phyloP scores from a whole-genome alignment of 345 rosid species.

The Syzygium grande region DNA sequence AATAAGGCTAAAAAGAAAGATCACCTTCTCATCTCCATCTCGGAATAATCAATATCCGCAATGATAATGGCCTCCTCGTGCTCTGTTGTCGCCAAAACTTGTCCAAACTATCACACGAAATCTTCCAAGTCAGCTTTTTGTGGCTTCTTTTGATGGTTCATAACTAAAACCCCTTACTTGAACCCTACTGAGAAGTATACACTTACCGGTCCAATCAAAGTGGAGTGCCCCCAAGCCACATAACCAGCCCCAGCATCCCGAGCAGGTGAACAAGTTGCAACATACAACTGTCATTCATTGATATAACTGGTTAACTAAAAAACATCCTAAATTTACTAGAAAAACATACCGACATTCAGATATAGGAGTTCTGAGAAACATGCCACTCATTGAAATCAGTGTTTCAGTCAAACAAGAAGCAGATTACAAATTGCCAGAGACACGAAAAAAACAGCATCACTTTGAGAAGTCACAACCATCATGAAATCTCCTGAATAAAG shows the following conservation, averaged over 20 bases:
- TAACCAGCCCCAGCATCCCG: slow-evolving; percentile 66
- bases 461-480: not conserved
- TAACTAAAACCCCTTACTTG: not conserved
- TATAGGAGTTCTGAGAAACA: not conserved
- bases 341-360: not conserved
- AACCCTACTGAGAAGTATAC: not conserved
- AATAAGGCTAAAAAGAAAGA: not conserved
- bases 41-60: slow-evolving; percentile 81
- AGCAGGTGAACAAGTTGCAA: slow-evolving; percentile 95
- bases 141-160: not conserved
- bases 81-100: slow-evolving; percentile 79
- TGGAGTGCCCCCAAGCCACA: slow-evolving; percentile 98
- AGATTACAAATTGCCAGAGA: not conserved
- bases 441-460: not conserved
- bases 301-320: not conserved
- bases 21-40: slow-evolving; percentile 69
- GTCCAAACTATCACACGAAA: slow-evolving; percentile 62
- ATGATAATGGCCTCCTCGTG: slow-evolving; percentile 69
- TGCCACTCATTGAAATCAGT: not conserved
- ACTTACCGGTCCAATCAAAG: slow-evolving; percentile 85
- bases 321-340: not conserved
- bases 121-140: not conserved
- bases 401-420: not conserved
- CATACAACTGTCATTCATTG: slow-evolving; percentile 53
- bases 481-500: not conserved